Base-by-base conservation (phyloP, 106 monocot species). In the Dendrobium huoshanense region DNA sequence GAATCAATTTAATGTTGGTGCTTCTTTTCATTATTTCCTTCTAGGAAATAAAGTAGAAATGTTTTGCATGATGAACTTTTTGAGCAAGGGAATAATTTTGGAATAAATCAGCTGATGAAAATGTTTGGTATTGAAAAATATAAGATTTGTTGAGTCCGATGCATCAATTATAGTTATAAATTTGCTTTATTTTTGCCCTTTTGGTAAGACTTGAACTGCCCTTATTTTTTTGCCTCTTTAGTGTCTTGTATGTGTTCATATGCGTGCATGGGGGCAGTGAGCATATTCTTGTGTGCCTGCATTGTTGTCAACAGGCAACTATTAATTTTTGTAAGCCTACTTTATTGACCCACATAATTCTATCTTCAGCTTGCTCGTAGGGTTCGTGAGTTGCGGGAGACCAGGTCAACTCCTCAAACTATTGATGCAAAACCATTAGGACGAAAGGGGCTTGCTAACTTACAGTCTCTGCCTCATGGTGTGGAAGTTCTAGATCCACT, bases 401-500 rank as follows among this genome's bases (percentile, higher is more conserved):
- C 91, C 83, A 85, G 91, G 81, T 85, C 86, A 51, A 87, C 87
- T 75, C 93, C 95, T 80, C 90, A 91, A 84, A 75, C 61, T 45
- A 70, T 92, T 73, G 91, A 91, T 17, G 86, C 77, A 31, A 95
- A 90, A 73, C 80, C 86, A 10, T 25, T 88, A 10, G 91, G 82
- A 54, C 90, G 85, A 45, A 99, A 99, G 84, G 93, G 87, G 11
- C 87, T 95, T 29, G 83, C 87, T 45, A 88, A 83, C 83, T 67
- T 95, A 55, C 89, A 95, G 56, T 93, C 99, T 76, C 77, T 99
- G 64, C 94, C 96, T 86, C 93, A 89, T 78, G 95, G 99, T 7
- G 89, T 99, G 55, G 99, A 99, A 84, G 92, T 95, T 85, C 81
- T 99, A 73, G 99, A 99, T 86, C 99, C 99, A 68, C 87, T 99